phyloP scores from a whole-genome alignment of 2,329 filamentous ascomycete species.

The Coniochaeta hoffmannii region DNA sequence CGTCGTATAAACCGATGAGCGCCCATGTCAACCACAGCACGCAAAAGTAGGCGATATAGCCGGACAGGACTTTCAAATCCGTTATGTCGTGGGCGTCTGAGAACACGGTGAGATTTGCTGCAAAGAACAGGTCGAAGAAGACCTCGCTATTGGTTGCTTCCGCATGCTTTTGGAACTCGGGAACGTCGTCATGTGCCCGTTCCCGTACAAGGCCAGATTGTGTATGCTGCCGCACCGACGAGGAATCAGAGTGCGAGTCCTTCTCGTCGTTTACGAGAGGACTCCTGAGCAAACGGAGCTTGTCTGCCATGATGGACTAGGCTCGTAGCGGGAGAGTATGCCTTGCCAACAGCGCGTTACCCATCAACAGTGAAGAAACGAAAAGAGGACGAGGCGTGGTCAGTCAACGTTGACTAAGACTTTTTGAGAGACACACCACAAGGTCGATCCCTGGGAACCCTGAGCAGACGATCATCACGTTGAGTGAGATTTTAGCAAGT shows the following conservation, averaged over 20 bases:
- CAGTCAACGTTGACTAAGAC: not conserved
- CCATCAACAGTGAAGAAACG: not conserved
- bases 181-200: not conserved
- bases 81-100: slow-evolving; percentile 28
- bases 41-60: slow-evolving; percentile 48
- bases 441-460: not conserved
- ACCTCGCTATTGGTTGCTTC: slow-evolving; percentile 27
- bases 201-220: not conserved
- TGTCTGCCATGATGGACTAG: not conserved
- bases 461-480: not conserved
- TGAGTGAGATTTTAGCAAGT: not conserved
- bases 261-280: not conserved
- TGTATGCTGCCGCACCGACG: not conserved
- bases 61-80: slow-evolving; percentile 13
- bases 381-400: not conserved
- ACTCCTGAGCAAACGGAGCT: not conserved
- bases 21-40: slow-evolving; percentile 65
- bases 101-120: slow-evolving; percentile 59
- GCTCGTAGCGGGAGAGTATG: not conserved
- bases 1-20: slow-evolving; percentile 55
- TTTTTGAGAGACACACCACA: not conserved
- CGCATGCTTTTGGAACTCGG: not conserved
- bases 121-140: slow-evolving; percentile 55
- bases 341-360: not conserved
- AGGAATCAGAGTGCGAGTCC: not conserved